Conservation (phyloP, 495 filamentous ascomycete genomes). For the Tuber umbilicatum region DNA sequence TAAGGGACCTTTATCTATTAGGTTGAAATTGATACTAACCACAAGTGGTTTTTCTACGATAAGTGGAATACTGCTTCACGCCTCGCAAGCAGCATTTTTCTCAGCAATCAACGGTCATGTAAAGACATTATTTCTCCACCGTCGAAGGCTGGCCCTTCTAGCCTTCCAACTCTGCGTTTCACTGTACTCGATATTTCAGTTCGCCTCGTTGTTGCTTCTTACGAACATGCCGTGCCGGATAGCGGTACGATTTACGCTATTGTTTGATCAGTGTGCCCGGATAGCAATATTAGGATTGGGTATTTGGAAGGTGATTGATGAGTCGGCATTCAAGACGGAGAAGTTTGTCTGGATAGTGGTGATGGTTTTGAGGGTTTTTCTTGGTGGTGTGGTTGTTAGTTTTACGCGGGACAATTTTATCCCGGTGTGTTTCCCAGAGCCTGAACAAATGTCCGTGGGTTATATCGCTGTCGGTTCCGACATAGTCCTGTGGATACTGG, state of each 20-base stretch:
- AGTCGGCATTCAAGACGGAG: constrained; percentile 17
- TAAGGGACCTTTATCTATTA: constrained; percentile 9
- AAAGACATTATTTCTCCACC: constrained; percentile 30
- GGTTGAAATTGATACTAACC: constrained; percentile 9
- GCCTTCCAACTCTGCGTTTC: constrained; percentile 30
- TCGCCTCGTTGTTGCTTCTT: constrained; percentile 26
- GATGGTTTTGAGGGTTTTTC: constrained; percentile 20
- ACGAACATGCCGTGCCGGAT: constrained; percentile 23
- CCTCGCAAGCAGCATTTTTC: constrained; percentile 32
- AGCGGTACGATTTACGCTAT: constrained; percentile 19
- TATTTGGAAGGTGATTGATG: constrained; percentile 27
- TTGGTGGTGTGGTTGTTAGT: constrained; percentile 28
- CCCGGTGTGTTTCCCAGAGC: constrained; percentile 37
- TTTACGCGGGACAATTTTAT: constrained; percentile 35
- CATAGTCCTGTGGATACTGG: constrained; percentile 19
- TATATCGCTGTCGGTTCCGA: constrained; percentile 29
- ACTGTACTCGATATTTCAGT: constrained; percentile 31
- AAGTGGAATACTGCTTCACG: constrained; percentile 33
- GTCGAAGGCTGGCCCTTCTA: constrained; percentile 38
- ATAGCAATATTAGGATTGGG: constrained; percentile 23
- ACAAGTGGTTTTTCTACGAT: background rate
- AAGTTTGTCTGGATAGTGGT: constrained; percentile 16
- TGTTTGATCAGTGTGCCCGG: constrained; percentile 36
- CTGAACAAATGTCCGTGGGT: constrained; percentile 18
- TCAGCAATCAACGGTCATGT: constrained; percentile 29